Percentiles rank a stretch among this genome's conserved stretches.
Evolutionary conservation across 108 stramenopile genomes (phyloP).

Genomic region (Aurantiochytrium sp.): DNA sequence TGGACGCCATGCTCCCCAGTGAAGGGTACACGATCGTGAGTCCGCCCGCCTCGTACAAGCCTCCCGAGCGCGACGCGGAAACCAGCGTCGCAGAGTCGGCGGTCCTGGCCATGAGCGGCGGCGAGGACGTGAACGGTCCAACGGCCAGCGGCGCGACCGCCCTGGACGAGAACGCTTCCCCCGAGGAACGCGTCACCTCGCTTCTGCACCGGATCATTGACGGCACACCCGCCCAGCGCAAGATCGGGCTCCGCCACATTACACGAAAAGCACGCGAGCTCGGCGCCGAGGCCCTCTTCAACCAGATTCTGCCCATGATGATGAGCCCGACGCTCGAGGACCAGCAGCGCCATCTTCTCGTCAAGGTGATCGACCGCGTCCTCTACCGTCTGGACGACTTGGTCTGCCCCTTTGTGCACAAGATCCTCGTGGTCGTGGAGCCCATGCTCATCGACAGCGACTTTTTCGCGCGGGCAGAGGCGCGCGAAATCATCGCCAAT

Average conservation of each 20-base stretch:
- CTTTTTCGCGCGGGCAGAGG: constrained; percentile 96
- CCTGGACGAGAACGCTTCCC: not conserved
- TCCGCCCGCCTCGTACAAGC: constrained; percentile 82
- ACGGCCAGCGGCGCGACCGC: not conserved
- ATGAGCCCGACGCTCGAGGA: constrained; percentile 97
- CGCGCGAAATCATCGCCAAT: constrained; percentile 97
- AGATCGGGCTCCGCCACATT: constrained; percentile 96
- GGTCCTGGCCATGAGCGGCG: not conserved
- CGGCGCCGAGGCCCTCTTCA: constrained; percentile 92
- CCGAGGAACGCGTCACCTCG: constrained; percentile 68
- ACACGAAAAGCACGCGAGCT: constrained; percentile 87
- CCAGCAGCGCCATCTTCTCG: constrained; percentile 95
- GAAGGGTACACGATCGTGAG: constrained; percentile 79
- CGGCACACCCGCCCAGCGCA: constrained; percentile 95
- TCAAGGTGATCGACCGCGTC: constrained; percentile 98
- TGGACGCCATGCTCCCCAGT: constrained; percentile 85
- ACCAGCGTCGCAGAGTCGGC: too few species aligned
- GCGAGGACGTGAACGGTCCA: not conserved
- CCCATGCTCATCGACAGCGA: constrained; percentile 98
- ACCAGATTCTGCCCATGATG: constrained; percentile 90
- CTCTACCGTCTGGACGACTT: constrained; percentile 94
- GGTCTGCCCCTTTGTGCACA: constrained; percentile 90
- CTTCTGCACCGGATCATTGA: constrained; percentile 94
- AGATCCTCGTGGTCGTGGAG: constrained; percentile 93
- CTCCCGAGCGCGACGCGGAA: constrained; percentile 52